These are phyloP conservation scores for Physcia stellaris DNA, from an alignment of 495 filamentous ascomycete species.

Conservation along the genomic window DNA sequence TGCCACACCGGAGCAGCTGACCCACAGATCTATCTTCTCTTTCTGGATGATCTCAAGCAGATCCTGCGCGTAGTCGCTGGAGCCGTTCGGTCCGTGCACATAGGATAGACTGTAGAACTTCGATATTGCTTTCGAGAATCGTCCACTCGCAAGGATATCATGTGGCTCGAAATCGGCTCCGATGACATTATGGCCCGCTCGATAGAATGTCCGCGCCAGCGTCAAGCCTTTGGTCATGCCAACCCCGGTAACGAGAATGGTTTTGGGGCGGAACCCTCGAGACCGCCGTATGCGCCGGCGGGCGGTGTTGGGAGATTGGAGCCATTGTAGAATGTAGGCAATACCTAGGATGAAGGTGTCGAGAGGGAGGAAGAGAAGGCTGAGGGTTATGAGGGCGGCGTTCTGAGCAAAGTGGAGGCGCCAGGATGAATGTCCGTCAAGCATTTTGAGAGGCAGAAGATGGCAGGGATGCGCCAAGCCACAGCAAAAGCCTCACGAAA, in stretches of 20 bases:
- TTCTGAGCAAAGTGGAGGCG: constrained; percentile 33
- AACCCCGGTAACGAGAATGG: constrained; percentile 59
- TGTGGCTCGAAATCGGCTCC: constrained; percentile 54
- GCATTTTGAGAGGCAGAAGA: constrained; percentile 6
- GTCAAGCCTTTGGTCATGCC: constrained; percentile 52
- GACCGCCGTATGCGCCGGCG: constrained; percentile 21
- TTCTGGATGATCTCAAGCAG: constrained; percentile 42
- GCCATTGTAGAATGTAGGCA: constrained; percentile 21
- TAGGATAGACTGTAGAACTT: constrained; percentile 40
- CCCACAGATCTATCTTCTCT: constrained; percentile 59
- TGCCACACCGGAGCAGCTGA: constrained; percentile 51
- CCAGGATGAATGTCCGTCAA: constrained; percentile 17
- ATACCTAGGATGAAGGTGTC: constrained; percentile 34
- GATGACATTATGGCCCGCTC: constrained; percentile 54
- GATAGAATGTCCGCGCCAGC: constrained; percentile 52
- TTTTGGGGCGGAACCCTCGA: constrained; percentile 37
- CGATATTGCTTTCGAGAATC: constrained; percentile 32
- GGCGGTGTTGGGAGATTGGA: constrained; percentile 9
- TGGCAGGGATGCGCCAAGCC: not conserved
- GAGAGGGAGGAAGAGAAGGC: constrained; percentile 38
- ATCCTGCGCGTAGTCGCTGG: constrained; percentile 29
- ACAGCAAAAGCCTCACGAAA: constrained; percentile 1
- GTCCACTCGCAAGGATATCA: constrained; percentile 23
- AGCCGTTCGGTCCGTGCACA: constrained; percentile 13
- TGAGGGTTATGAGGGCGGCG: constrained; percentile 32